A percentile compares a stretch with the other conserved stretches of the same genome.
Conservation (phyloP, 108 stramenopile species). For the Cyclostephanos invisitatus region DNA sequence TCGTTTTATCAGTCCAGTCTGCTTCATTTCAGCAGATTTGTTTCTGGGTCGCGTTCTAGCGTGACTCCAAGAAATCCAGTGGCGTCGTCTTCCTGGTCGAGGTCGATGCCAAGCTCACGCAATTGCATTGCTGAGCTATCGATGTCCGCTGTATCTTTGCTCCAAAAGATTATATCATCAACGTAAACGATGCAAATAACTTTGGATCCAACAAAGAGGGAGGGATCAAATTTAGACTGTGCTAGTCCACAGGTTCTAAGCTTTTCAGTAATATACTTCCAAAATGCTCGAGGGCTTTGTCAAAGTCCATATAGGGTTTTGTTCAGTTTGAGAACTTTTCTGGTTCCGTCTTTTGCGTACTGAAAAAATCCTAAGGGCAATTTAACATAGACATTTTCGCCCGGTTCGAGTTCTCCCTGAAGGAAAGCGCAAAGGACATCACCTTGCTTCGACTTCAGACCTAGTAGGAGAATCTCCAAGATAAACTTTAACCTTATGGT, state of each 20-base stretch:
- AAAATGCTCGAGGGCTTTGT: slow-evolving; percentile 23
- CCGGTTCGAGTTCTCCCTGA: slow-evolving; percentile 32
- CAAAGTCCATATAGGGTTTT: slow-evolving; percentile 36
- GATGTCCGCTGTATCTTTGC: not conserved
- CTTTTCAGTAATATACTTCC: slow-evolving; percentile 5
- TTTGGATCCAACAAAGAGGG: slow-evolving; percentile 19
- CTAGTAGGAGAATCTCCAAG: slow-evolving; percentile 17
- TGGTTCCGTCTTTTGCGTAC: slow-evolving; percentile 13
- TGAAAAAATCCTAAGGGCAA: slow-evolving; percentile 36
- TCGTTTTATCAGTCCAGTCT: not conserved
- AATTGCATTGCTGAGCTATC: not conserved
- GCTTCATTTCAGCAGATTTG: slow-evolving; percentile 10
- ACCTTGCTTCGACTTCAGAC: slow-evolving; percentile 42
- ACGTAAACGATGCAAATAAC: not conserved
- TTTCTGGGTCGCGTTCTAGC: not conserved
- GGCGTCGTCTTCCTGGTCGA: not conserved
- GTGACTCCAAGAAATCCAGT: no score
- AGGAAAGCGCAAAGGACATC: slow-evolving; percentile 52
- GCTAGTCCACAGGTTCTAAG: not conserved
- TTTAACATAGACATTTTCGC: not conserved
- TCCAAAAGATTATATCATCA: slow-evolving; percentile 34
- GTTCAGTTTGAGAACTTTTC: slow-evolving; percentile 19
- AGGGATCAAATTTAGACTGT: slow-evolving; percentile 18
- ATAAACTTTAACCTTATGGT: slow-evolving; percentile 45
- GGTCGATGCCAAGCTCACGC: not conserved